A percentile compares a stretch with the other conserved stretches of the same genome.
Evolutionary conservation across 768 basidiomycete species (phyloP).

Genomic region (Trametes elegans): DNA sequence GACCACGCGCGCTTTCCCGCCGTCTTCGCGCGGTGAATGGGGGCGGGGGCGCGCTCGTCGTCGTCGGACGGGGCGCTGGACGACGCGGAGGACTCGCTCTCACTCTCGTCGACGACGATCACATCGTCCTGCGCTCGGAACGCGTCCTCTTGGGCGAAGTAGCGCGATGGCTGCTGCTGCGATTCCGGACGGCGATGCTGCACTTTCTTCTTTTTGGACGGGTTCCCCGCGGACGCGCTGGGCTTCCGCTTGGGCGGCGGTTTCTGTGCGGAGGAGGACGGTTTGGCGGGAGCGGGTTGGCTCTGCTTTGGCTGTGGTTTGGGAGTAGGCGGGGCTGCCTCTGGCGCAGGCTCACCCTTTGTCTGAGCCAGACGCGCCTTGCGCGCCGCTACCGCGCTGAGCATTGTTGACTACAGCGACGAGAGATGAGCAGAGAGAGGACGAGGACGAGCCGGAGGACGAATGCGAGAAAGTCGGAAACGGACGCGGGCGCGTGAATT

Average conservation of each 20-base stretch:
- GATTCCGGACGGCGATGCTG: conserved; percentile 23
- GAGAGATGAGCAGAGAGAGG: not conserved
- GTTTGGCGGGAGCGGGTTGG: not conserved
- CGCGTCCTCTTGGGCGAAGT: conserved; percentile 35
- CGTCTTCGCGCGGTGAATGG: not conserved
- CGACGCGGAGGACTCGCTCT: conserved; percentile 22
- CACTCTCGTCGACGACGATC: conserved; percentile 19
- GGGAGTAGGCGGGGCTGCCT: conserved; percentile 4
- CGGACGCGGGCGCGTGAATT: not conserved
- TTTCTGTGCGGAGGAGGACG: conserved; percentile 13
- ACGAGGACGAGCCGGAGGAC: not conserved
- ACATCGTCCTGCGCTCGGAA: conserved; percentile 38
- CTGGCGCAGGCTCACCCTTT: conserved; percentile 26
- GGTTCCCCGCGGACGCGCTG: conserved; percentile 31
- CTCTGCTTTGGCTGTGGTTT: conserved; percentile 16
- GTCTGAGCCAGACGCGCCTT: conserved; percentile 45
- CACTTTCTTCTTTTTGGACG: conserved; percentile 26
- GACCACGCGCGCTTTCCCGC: conserved; percentile 48
- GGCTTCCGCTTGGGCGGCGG: conserved; percentile 47
- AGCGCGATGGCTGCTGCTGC: conserved; percentile 24
- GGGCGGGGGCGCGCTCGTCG: conserved; percentile 10
- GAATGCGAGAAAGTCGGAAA: not conserved
- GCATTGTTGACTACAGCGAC: conserved; percentile 38
- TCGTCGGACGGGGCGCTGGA: conserved; percentile 38
- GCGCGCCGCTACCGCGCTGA: conserved; percentile 72